Percentiles rank a stretch among this genome's conserved stretches.
These are phyloP conservation scores for Nicotiana otophora DNA, from an alignment of 257 asterid species.

Conservation along the genomic window DNA sequence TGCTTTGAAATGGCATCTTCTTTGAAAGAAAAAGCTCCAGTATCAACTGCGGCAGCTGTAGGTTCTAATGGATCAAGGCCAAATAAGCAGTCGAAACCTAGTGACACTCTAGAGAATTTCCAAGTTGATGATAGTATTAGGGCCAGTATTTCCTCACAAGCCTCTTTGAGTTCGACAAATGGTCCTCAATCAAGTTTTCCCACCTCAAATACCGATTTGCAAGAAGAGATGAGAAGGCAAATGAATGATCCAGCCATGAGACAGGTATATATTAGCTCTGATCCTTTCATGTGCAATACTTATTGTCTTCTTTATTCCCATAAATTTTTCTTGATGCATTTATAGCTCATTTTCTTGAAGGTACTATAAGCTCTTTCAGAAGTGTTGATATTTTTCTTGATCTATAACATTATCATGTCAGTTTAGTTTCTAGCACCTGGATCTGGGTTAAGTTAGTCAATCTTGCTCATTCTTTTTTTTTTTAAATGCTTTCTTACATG, in stretches of 20 bases:
- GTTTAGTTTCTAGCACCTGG: too few relatives aligned
- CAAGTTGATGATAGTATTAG: constrained; percentile 25
- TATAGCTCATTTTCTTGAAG: too few relatives aligned
- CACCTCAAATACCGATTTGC: constrained; percentile 58
- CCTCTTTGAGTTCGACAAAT: constrained; percentile 23
- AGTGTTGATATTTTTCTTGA: too few relatives aligned
- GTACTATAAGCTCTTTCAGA: too few relatives aligned
- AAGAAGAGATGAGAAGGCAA: constrained; percentile 90
- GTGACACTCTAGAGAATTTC: constrained; percentile 26
- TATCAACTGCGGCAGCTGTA: constrained; percentile 34
- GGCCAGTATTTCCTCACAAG: constrained; percentile 44
- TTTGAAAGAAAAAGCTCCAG: constrained; percentile 47
- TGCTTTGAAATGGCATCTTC: constrained; percentile 70
- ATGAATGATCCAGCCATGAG: constrained; percentile 97
- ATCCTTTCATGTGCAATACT: not conserved
- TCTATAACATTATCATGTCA: too few relatives aligned
- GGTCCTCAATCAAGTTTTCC: constrained; percentile 40
- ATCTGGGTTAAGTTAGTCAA: too few relatives aligned
- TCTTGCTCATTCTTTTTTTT: too few relatives aligned
- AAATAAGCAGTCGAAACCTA: constrained; percentile 24
- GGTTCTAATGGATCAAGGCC: constrained; percentile 33
- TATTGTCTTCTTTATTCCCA: not conserved
- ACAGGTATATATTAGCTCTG: constrained; percentile 44
- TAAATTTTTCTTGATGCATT: not conserved
- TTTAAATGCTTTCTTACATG: too few relatives aligned